Conservation (phyloP, 1,139 yeast genomes). For the Taphrina deformans region DNA sequence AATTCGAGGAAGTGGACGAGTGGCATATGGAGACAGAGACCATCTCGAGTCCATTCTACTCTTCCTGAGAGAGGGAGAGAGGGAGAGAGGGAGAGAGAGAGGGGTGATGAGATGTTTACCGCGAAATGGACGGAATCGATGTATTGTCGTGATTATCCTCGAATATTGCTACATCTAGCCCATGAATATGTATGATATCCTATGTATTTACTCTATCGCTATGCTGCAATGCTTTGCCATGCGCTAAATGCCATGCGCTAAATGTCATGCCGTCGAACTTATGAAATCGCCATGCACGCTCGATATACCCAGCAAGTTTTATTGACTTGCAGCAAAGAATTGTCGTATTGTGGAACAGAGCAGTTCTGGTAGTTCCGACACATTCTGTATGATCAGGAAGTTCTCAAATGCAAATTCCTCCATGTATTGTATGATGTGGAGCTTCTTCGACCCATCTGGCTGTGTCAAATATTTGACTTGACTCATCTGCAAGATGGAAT, state of each 20-base stretch:
- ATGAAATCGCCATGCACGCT: not conserved
- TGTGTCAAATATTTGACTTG: slow-evolving; percentile 80
- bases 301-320: not conserved
- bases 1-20: slow-evolving; percentile 22
- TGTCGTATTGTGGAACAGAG: slow-evolving; percentile 85
- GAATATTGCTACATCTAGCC: not conserved
- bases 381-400: slow-evolving; percentile 88
- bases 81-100: no score
- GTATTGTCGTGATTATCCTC: not conserved
- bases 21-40: slow-evolving; percentile 23
- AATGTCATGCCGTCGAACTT: no score
- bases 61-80: no score
- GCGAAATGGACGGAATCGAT: not conserved
- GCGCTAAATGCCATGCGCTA: not conserved
- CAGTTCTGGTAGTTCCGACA: slow-evolving; percentile 88
- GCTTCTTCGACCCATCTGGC: slow-evolving; percentile 65
- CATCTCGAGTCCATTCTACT: slow-evolving; percentile 23
- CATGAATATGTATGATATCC: not conserved
- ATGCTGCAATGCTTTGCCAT: not conserved
- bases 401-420: slow-evolving; percentile 87
- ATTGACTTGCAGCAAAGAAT: slow-evolving; percentile 58
- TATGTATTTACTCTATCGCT: not conserved
- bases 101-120: no score
- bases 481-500: slow-evolving; percentile 86
- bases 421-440: slow-evolving; percentile 79